Evolutionary conservation across 306 rosid genomes (phyloP).

Genomic region (Adenanthera pavonina): DNA sequence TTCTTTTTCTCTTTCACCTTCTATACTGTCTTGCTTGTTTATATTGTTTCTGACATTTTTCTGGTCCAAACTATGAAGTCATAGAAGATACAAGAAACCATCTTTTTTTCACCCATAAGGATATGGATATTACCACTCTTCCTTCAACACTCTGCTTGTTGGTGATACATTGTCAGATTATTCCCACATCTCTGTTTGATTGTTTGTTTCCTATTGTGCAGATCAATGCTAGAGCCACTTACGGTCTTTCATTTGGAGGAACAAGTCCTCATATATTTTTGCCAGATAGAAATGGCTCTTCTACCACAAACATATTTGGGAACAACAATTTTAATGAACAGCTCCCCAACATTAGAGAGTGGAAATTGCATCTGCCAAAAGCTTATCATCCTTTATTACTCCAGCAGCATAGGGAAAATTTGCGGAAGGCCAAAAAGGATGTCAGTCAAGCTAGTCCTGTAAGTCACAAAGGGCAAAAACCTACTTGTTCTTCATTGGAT

Average conservation of each 20-base stretch:
- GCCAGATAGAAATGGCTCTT: conserved; percentile 50
- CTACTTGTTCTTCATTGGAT: not conserved
- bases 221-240: conserved; percentile 95
- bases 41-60: conserved; percentile 11
- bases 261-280: conserved; percentile 67
- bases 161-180: conserved; percentile 14
- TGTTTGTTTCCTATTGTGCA: conserved; percentile 45
- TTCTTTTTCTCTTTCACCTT: conserved; percentile 4
- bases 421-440: conserved; percentile 63
- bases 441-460: conserved; percentile 56
- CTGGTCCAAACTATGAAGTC: conserved; percentile 17
- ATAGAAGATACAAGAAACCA: conserved; percentile 16
- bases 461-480: conserved; percentile 41
- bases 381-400: conserved; percentile 88
- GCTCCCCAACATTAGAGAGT: conserved; percentile 52
- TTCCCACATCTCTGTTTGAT: conserved; percentile 18
- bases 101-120: not conserved
- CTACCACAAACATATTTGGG: conserved; percentile 44
- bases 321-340: conserved; percentile 45
- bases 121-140: not conserved
- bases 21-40: conserved; percentile 1
- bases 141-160: not conserved
- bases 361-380: conserved; percentile 77
- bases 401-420: conserved; percentile 64
- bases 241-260: conserved; percentile 80